Conservation (phyloP, 352 stramenopile species). For the Phytophthora pseudosyringae region DNA sequence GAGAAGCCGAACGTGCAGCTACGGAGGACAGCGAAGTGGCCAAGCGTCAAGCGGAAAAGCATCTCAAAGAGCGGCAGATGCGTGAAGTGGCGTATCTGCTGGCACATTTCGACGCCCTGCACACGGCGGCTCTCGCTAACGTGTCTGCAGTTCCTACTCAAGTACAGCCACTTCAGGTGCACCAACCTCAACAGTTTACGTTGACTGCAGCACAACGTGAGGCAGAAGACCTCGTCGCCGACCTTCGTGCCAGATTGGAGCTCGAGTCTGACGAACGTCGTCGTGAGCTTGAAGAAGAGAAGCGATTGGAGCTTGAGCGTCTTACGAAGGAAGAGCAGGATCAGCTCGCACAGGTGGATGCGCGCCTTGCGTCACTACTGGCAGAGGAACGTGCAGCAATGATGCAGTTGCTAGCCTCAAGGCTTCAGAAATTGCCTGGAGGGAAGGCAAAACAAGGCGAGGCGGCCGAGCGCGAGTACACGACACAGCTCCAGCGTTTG, state of each 20-base stretch:
- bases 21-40: conserved; percentile 35
- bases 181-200: conserved; percentile 17
- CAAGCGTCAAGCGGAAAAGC: conserved; percentile 36
- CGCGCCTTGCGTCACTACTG: conserved; percentile 35
- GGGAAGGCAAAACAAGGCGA: conserved; percentile 21
- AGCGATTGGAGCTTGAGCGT: conserved; percentile 35
- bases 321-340: conserved; percentile 33
- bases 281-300: conserved; percentile 47
- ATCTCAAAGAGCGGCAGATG: conserved; percentile 52
- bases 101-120: conserved; percentile 42
- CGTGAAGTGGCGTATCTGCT: conserved; percentile 55
- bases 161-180: conserved; percentile 3
- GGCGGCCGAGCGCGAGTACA: conserved; percentile 34
- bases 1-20: conserved; percentile 38
- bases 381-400: conserved; percentile 48
- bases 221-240: conserved; percentile 47
- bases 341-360: conserved; percentile 34
- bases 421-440: conserved; percentile 17
- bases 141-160: not conserved
- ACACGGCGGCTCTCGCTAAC: conserved; percentile 29
- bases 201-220: conserved; percentile 17
- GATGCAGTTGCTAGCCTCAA: conserved; percentile 34
- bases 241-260: conserved; percentile 54
- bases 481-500: conserved; percentile 49
- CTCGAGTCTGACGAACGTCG: conserved; percentile 60